A percentile compares a stretch with the other conserved stretches of the same genome.
phyloP scores from a whole-genome alignment of 495 filamentous ascomycete genomes.

The Xylaria curta region DNA sequence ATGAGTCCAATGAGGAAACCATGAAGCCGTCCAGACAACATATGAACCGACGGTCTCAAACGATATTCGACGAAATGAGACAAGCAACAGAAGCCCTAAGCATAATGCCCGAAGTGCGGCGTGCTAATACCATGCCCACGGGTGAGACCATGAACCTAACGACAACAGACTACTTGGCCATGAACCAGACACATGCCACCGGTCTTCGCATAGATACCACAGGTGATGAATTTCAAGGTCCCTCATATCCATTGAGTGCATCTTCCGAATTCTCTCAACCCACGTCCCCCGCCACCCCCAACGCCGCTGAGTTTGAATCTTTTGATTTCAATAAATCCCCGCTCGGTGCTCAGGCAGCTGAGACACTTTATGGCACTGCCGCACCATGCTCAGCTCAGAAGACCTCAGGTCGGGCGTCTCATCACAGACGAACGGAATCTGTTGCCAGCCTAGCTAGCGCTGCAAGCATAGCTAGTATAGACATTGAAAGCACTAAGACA shows the following conservation, averaged over 20 bases:
- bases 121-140: conserved; percentile 49
- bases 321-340: conserved; percentile 47
- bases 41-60: conserved; percentile 30
- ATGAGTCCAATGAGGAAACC: conserved; percentile 65
- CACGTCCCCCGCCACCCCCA: conserved; percentile 47
- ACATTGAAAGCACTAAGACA: conserved; percentile 61
- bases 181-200: conserved; percentile 57
- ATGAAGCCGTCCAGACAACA: conserved; percentile 54
- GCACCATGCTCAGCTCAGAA: conserved; percentile 27
- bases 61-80: conserved; percentile 54
- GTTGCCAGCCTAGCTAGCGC: conserved; percentile 55
- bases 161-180: conserved; percentile 60
- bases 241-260: conserved; percentile 32
- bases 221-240: conserved; percentile 43
- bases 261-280: conserved; percentile 45
- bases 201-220: conserved; percentile 58
- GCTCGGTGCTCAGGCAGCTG: conserved; percentile 30
- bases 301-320: conserved; percentile 37
- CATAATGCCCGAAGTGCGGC: conserved; percentile 41
- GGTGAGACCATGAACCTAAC: conserved; percentile 51
- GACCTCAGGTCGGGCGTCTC: conserved; percentile 43
- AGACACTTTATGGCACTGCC: conserved; percentile 13
- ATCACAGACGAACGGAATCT: conserved; percentile 56
- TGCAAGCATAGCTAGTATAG: conserved; percentile 62
- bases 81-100: conserved; percentile 52